These are phyloP conservation scores for Barnettozyma sucrosica DNA, from an alignment of 805 yeast genomes.

Conservation along the genomic window DNA sequence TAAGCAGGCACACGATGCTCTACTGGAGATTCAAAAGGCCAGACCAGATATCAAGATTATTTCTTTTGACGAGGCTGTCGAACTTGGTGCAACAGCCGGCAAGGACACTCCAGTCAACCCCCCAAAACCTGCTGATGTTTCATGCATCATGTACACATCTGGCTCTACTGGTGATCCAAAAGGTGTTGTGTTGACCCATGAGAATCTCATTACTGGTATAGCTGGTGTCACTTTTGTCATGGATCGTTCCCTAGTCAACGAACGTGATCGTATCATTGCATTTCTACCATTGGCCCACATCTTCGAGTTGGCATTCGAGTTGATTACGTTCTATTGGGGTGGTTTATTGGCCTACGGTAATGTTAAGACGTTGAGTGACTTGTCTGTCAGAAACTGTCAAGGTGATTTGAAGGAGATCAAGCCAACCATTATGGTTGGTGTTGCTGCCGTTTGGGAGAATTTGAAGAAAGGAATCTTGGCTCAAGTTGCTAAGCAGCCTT, in stretches of 20 bases:
- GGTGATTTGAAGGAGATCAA: constrained; percentile 84
- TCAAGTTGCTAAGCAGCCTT: constrained; percentile 63
- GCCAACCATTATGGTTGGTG: constrained; percentile 97
- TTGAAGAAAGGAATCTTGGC: constrained; percentile 86
- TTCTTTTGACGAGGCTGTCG: constrained; percentile 58
- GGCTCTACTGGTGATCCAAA: constrained; percentile 80
- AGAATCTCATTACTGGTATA: constrained; percentile 72
- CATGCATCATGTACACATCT: constrained; percentile 67
- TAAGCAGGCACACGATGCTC: constrained; percentile 49
- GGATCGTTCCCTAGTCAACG: constrained; percentile 41
- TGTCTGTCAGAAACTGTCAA: constrained; percentile 73
- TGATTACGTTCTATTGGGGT: constrained; percentile 83
- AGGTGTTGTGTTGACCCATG: constrained; percentile 64
- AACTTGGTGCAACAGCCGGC: constrained; percentile 49
- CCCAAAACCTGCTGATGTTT: constrained; percentile 45
- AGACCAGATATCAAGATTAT: constrained; percentile 72
- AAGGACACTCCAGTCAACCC: constrained; percentile 32
- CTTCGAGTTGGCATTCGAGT: constrained; percentile 86
- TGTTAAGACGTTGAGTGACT: constrained; percentile 84
- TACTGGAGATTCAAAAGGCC: constrained; percentile 51
- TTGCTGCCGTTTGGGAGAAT: constrained; percentile 97
- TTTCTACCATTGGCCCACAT: constrained; percentile 96
- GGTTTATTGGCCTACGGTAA: constrained; percentile 82
- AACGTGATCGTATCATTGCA: constrained; percentile 69
- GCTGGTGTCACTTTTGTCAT: constrained; percentile 75